Percentiles rank a stretch among this genome's conserved stretches.
Conservation (phyloP, 2,329 filamentous ascomycete genomes). For the Fusarium albidum region DNA sequence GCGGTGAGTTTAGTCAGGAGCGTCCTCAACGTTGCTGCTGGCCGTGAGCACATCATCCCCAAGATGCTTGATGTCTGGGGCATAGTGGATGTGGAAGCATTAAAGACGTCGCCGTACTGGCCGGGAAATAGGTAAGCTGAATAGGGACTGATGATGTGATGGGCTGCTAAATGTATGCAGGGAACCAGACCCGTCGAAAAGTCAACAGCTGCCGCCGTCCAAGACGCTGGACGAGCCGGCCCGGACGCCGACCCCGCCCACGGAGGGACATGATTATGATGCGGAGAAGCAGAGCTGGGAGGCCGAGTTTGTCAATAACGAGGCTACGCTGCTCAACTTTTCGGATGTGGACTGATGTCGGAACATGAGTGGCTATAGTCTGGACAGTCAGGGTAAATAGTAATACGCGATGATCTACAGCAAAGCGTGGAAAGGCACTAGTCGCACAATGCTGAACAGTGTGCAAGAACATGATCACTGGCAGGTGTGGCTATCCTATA, state of each 20-base stretch:
- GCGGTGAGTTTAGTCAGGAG: slow-evolving; percentile 30
- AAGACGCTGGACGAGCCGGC: slow-evolving; percentile 27
- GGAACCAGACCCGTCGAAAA: slow-evolving; percentile 24
- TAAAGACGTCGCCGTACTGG: slow-evolving; percentile 29
- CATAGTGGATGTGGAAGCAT: slow-evolving; percentile 25
- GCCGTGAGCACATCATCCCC: slow-evolving; percentile 20
- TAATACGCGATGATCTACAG: too few relatives aligned
- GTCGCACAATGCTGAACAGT: too few relatives aligned
- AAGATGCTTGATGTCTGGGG: slow-evolving; percentile 29
- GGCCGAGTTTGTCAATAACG: slow-evolving; percentile 26
- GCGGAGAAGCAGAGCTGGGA: slow-evolving; percentile 27
- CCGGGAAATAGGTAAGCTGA: slow-evolving; percentile 25
- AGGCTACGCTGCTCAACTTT: slow-evolving; percentile 34
- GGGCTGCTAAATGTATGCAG: slow-evolving; percentile 17
- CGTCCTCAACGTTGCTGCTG: slow-evolving; percentile 20
- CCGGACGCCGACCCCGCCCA: background rate
- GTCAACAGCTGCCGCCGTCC: slow-evolving; percentile 13
- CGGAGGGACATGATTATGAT: slow-evolving; percentile 17
- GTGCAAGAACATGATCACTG: too few relatives aligned
- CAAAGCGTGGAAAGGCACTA: too few relatives aligned
- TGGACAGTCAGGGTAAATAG: too few relatives aligned
- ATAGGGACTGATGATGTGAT: too few relatives aligned
- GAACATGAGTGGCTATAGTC: too few relatives aligned
- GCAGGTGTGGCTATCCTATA: too few relatives aligned
- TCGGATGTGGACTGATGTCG: slow-evolving; percentile 17